Evolutionary conservation across 2,329 filamentous ascomycete genomes (phyloP).

Genomic region (Magnaporthiopsis poae): DNA sequence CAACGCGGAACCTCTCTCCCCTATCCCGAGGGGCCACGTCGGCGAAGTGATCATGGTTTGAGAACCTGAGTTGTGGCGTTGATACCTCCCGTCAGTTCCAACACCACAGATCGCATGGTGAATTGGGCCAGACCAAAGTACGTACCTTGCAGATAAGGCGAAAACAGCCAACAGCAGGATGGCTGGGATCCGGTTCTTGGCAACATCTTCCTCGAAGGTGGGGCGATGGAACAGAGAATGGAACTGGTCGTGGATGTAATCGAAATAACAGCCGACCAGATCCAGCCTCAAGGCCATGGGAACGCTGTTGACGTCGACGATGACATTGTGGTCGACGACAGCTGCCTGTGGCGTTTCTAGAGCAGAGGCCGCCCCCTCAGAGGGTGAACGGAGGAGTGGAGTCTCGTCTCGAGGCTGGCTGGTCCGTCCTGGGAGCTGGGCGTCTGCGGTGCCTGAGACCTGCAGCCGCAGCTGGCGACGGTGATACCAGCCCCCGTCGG

Average conservation of each 20-base stretch:
- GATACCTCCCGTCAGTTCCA: too few species aligned
- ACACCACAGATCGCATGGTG: too few species aligned
- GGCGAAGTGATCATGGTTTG: constrained; percentile 14
- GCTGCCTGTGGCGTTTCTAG: too few species aligned
- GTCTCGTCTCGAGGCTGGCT: background rate
- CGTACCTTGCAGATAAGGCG: constrained; percentile 15
- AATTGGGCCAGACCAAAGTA: too few species aligned
- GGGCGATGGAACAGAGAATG: constrained; percentile 24
- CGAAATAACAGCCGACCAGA: constrained; percentile 24
- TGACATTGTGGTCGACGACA: background rate
- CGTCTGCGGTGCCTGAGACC: background rate
- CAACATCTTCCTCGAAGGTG: constrained; percentile 18
- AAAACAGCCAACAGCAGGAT: constrained; percentile 19
- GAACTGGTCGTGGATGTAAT: constrained; percentile 24
- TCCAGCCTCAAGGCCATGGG: constrained; percentile 9
- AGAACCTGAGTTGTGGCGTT: constrained; percentile 14
- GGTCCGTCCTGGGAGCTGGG: too few species aligned
- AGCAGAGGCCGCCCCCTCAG: too few species aligned
- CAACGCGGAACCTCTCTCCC: constrained; percentile 14
- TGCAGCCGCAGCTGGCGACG: background rate
- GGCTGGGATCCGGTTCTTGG: constrained; percentile 14
- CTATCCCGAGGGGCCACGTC: constrained; percentile 17
- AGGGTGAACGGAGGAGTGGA: background rate
- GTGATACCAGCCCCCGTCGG: background rate
- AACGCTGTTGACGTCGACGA: background rate